Percentiles rank a stretch among this genome's conserved stretches.
Evolutionary conservation across 2,329 filamentous ascomycete genomes (phyloP).

Genomic region (Helicocarpus griseus): DNA sequence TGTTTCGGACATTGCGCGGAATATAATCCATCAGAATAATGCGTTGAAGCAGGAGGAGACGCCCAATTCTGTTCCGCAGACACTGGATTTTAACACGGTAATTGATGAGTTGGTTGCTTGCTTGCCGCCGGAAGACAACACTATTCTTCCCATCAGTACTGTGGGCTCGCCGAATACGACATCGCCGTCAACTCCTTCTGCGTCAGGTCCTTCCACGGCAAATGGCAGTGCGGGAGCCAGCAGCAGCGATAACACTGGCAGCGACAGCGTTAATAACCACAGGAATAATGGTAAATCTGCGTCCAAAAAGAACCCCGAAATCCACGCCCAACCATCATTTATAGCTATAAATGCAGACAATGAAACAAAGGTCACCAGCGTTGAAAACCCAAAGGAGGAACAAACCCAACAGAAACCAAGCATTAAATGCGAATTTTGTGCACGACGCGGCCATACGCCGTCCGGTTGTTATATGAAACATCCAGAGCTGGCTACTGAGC

Average conservation of each 20-base stretch:
- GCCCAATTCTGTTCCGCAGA: neutral
- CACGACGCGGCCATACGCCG: neutral
- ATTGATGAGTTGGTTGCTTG: slow-evolving; percentile 2
- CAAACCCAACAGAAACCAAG: neutral
- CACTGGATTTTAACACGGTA: neutral
- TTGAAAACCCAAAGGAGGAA: neutral
- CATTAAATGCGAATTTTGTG: neutral
- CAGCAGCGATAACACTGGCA: neutral
- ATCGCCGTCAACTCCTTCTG: neutral
- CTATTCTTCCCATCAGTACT: neutral
- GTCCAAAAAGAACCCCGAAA: neutral
- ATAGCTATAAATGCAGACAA: neutral
- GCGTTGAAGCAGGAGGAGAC: neutral
- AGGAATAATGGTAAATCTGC: neutral
- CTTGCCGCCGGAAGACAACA: neutral
- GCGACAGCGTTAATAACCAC: neutral
- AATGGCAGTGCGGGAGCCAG: too few species aligned
- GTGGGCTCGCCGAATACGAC: neutral
- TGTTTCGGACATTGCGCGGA: neutral
- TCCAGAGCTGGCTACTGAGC: neutral
- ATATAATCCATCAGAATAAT: neutral
- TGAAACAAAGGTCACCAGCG: neutral
- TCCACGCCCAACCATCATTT: neutral
- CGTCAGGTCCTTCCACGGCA: too few species aligned
- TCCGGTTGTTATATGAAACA: neutral